phyloP scores from a whole-genome alignment of 78 protist genomes.

The Dictyostelium intermedium region DNA sequence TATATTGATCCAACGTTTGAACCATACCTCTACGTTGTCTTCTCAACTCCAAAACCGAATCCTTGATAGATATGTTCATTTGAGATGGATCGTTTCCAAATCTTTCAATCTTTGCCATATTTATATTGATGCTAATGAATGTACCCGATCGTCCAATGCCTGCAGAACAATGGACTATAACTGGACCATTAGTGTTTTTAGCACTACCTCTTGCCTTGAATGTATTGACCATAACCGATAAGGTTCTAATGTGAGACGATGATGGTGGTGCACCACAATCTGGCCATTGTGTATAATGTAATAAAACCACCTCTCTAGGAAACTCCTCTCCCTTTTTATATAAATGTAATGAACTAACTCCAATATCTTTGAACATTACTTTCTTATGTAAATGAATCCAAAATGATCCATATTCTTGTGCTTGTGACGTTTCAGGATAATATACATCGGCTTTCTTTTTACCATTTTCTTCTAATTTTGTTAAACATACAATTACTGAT shows the following conservation, averaged over 20 bases:
- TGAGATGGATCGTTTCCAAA: slow-evolving; percentile 11
- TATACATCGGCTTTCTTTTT: slow-evolving; percentile 78
- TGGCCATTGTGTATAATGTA: slow-evolving; percentile 74
- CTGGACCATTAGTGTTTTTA: slow-evolving; percentile 74
- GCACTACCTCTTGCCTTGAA: slow-evolving; percentile 52
- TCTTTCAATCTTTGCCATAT: slow-evolving; percentile 64
- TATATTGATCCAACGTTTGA: slow-evolving; percentile 82
- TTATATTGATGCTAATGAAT: slow-evolving; percentile 79
- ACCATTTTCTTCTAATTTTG: slow-evolving; percentile 73
- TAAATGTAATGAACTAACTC: slow-evolving; percentile 49
- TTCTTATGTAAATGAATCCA: slow-evolving; percentile 70
- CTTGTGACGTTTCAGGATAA: slow-evolving; percentile 65
- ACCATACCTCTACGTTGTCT: slow-evolving; percentile 86
- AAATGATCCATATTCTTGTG: slow-evolving; percentile 64
- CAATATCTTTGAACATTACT: slow-evolving; percentile 70
- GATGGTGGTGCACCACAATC: slow-evolving; percentile 65
- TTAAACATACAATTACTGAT: slow-evolving; percentile 73
- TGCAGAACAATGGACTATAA: slow-evolving; percentile 88
- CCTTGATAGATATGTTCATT: slow-evolving; percentile 7
- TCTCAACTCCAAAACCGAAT: slow-evolving; percentile 45
- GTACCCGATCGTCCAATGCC: slow-evolving; percentile 91
- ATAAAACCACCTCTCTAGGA: slow-evolving; percentile 70
- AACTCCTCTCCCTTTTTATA: slow-evolving; percentile 73
- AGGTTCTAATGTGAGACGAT: slow-evolving; percentile 46
- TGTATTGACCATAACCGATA: slow-evolving; percentile 45